A percentile compares a stretch with the other conserved stretches of the same genome.
Conservation (phyloP, 805 yeast genomes). For the Ogataea henricii region DNA sequence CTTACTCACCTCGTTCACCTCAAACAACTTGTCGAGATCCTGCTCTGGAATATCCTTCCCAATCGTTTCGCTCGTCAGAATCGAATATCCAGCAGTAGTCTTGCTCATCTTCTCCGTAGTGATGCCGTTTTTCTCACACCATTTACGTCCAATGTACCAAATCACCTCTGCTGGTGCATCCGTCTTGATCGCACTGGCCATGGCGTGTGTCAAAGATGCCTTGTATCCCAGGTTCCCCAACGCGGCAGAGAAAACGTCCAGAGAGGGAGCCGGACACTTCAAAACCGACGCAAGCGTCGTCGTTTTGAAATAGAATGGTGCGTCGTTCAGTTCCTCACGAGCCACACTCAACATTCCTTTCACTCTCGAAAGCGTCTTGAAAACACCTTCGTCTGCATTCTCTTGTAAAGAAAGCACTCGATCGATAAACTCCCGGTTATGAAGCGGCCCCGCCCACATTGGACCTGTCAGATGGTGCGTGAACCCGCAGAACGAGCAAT, state of each 20-base stretch:
- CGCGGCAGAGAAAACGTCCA: constrained; percentile 72
- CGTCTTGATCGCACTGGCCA: constrained; percentile 83
- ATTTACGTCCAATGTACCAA: constrained; percentile 70
- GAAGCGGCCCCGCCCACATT: constrained; percentile 88
- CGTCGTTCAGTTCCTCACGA: constrained; percentile 57
- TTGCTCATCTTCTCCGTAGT: constrained; percentile 43
- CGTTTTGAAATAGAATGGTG: constrained; percentile 84
- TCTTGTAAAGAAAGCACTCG: constrained; percentile 57
- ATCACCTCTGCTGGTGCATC: constrained; percentile 82
- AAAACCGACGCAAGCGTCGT: constrained; percentile 73
- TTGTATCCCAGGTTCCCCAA: constrained; percentile 80
- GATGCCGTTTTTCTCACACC: constrained; percentile 51
- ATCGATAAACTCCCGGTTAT: constrained; percentile 65
- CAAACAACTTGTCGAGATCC: constrained; percentile 53
- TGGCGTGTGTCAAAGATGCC: constrained; percentile 87
- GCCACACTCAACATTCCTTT: constrained; percentile 94
- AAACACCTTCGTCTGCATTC: constrained; percentile 53
- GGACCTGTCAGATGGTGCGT: constrained; percentile 89
- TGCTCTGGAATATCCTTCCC: constrained; percentile 36
- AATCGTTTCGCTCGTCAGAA: constrained; percentile 47
- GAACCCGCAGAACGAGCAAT: constrained; percentile 71
- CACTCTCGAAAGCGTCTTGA: constrained; percentile 81
- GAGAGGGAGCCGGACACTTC: constrained; percentile 82
- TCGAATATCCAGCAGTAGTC: constrained; percentile 60
- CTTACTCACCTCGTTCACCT: constrained; percentile 57